These are phyloP conservation scores for Furcasterigmium furcatum DNA, from an alignment of 2,329 filamentous ascomycete genomes.

Conservation along the genomic window DNA sequence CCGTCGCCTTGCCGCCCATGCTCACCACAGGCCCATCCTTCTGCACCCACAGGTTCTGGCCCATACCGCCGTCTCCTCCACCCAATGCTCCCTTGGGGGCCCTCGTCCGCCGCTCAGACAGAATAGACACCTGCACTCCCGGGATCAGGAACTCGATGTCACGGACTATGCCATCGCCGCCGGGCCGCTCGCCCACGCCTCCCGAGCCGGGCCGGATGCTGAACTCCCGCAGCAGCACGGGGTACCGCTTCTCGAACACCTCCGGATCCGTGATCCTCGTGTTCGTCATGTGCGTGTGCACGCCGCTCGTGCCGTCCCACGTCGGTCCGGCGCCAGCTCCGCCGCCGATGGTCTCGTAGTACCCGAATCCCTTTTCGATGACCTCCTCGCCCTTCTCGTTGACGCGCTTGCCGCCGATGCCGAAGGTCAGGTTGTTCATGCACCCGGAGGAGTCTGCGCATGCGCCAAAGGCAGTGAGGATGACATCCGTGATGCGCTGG, in stretches of 20 bases:
- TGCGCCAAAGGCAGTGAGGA: constrained; percentile 75
- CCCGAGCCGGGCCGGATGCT: constrained; percentile 31
- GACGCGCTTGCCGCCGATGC: constrained; percentile 75
- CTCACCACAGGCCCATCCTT: constrained; percentile 19
- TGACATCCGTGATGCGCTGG: constrained; percentile 80
- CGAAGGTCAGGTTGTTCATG: constrained; percentile 83
- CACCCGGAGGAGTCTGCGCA: constrained; percentile 78
- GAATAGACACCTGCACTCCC: constrained; percentile 69
- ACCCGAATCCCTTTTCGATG: constrained; percentile 31
- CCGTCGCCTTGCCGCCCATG: constrained; percentile 12
- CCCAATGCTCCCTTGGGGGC: constrained; percentile 73
- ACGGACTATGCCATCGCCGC: constrained; percentile 74
- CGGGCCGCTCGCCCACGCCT: constrained; percentile 61
- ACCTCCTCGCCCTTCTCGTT: constrained; percentile 46
- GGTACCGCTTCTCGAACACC: constrained; percentile 30
- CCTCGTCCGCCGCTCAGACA: constrained; percentile 74
- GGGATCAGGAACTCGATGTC: constrained; percentile 77
- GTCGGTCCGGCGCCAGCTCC: constrained; percentile 23
- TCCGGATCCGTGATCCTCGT: constrained; percentile 32
- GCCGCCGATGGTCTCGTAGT: constrained; percentile 31
- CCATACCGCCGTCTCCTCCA: constrained; percentile 64
- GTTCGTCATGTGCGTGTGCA: constrained; percentile 33
- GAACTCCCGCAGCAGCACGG: constrained; percentile 26
- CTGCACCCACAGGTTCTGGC: constrained; percentile 66
- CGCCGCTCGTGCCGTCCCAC: constrained; percentile 24